Evolutionary conservation across 129 eudicot genomes (phyloP), one percentile per base, ranked within the genome.

Genomic region (Helianthus annuus): DNA sequence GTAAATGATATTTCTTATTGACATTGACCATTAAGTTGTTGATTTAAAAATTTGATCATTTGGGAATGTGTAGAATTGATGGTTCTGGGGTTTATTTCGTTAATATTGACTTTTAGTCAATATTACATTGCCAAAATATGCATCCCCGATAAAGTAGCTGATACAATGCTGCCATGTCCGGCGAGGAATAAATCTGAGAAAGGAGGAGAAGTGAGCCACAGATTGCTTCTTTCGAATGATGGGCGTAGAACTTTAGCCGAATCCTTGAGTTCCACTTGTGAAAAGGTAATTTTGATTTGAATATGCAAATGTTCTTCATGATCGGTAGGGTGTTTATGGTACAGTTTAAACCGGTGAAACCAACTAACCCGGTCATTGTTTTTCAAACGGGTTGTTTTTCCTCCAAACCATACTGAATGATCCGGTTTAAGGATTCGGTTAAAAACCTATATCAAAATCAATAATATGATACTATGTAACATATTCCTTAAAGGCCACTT

Each of bases 81-180:
- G 98, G 76, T 93, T 80, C 81, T 93, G 2, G 98, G 98, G 17
- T 89, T 89, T 81, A 93, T 89, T 64, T 93, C 98, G 1, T 66
- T 92, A 49, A 72, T 84, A 15, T 81, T 91, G 72, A 89, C 93
- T 63, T 91, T 91, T 77, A 78, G 89, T 80, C 95, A 89, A 70
- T 75, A 67, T 49, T 89, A 87, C 84, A 85, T 89, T 48, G 85
- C 85, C 52, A 76, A 78, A 66, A 89, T 93, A 22, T 93, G 98
- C 71, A 84, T 93, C 60, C 91, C 96, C 0, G 29, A 68, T 17
- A 61, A 62, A 17, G 68, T 82, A 45, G 95, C 90, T 4, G 73
- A 89, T 69, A 80, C 85, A 46, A 93, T 93, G 98, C 76, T 89
- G 83, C 98, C 98, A 70, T 89, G 98, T 72, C 75, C 83, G 27